These are phyloP conservation scores for Metschnikowia peoriensis DNA, from an alignment of 805 yeast genomes.

Conservation along the genomic window DNA sequence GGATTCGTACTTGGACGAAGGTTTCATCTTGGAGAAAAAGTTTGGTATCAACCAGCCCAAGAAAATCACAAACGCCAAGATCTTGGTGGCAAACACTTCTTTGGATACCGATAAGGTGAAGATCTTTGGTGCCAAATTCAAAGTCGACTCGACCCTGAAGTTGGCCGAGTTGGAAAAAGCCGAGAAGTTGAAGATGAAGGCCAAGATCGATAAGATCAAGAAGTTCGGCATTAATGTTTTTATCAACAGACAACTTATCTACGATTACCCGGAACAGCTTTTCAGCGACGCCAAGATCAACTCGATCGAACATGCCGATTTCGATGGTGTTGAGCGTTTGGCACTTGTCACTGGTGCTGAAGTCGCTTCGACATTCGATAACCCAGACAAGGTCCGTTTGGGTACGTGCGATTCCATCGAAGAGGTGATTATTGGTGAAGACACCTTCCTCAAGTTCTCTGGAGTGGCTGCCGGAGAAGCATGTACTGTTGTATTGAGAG, in stretches of 20 bases:
- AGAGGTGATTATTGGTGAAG: slow-evolving; percentile 92
- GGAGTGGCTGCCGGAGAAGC: slow-evolving; percentile 96
- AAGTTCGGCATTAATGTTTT: slow-evolving; percentile 85
- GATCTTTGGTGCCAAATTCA: slow-evolving; percentile 95
- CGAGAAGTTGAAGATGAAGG: slow-evolving; percentile 89
- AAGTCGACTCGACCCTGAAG: slow-evolving; percentile 92
- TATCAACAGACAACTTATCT: slow-evolving; percentile 93
- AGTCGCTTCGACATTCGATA: slow-evolving; percentile 93
- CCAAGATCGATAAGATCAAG: slow-evolving; percentile 83
- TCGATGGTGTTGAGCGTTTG: slow-evolving; percentile 94
- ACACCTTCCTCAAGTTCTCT: slow-evolving; percentile 83
- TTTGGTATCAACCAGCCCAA: slow-evolving; percentile 96
- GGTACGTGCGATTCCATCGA: slow-evolving; percentile 90
- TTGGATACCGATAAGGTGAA: slow-evolving; percentile 97
- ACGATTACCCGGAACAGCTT: slow-evolving; percentile 96
- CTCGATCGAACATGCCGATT: slow-evolving; percentile 97
- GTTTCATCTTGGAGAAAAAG: slow-evolving; percentile 85
- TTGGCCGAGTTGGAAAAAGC: slow-evolving; percentile 93
- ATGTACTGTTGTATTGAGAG: slow-evolving; percentile 88
- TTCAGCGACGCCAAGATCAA: slow-evolving; percentile 85
- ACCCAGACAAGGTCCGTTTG: slow-evolving; percentile 79
- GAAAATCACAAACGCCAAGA: slow-evolving; percentile 74
- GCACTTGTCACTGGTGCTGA: slow-evolving; percentile 98
- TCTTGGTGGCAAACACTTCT: slow-evolving; percentile 91
- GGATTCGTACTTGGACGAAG: slow-evolving; percentile 94